phyloP scores from a whole-genome alignment of 129 eudicot species.

The Calendula officinalis region DNA sequence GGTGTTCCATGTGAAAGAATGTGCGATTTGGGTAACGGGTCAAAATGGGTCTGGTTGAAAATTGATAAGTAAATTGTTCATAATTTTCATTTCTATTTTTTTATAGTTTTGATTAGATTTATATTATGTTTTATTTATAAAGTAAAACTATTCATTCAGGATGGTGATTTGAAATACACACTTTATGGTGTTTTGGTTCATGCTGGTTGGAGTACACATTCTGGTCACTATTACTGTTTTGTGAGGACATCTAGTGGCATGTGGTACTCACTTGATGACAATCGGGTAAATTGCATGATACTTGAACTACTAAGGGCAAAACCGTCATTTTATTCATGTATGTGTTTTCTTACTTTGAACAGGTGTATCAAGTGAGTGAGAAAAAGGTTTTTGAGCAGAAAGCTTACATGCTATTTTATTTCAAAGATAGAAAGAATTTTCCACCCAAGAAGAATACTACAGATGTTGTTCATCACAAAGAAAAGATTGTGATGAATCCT shows the following conservation, averaged over 20 bases:
- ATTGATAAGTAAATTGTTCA: neutral
- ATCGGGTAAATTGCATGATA: slow-evolving; percentile 54
- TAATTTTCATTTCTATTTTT: neutral
- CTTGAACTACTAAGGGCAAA: slow-evolving; percentile 2
- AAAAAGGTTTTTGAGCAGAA: slow-evolving; percentile 83
- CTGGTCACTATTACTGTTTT: slow-evolving; percentile 94
- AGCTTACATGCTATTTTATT: slow-evolving; percentile 91
- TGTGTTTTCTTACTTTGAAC: slow-evolving; percentile 7
- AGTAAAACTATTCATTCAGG: slow-evolving; percentile 41
- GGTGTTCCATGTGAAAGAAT: neutral
- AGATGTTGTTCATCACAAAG: slow-evolving; percentile 48
- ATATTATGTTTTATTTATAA: neutral
- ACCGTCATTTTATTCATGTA: neutral
- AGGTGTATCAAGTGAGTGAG: slow-evolving; percentile 90
- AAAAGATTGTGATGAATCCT: slow-evolving; percentile 36
- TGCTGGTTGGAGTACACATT: slow-evolving; percentile 98
- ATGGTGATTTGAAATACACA: slow-evolving; percentile 84
- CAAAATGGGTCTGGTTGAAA: neutral
- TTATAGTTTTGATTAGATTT: neutral
- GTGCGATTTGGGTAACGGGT: neutral
- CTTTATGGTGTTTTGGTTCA: slow-evolving; percentile 97
- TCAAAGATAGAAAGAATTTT: slow-evolving; percentile 48
- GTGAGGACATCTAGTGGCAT: slow-evolving; percentile 90
- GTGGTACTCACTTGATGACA: slow-evolving; percentile 95
- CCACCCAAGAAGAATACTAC: slow-evolving; percentile 37